Percentiles rank a stretch among this genome's conserved stretches.
Evolutionary conservation across 1,284 basidiomycete species (phyloP).

Genomic region (Leucoagaricus sp.): DNA sequence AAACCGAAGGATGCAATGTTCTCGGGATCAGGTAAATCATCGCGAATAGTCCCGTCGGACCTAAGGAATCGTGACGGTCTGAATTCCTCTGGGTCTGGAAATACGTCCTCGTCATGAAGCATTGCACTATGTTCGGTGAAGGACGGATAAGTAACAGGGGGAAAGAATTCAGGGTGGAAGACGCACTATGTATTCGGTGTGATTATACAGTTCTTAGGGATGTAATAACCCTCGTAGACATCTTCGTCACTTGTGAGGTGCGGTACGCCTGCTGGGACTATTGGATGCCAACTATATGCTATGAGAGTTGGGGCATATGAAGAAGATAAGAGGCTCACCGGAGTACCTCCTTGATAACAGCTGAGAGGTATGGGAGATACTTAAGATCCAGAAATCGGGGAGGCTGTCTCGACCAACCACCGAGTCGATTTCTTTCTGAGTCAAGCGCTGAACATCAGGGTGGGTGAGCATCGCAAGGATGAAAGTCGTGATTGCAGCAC

Average conservation of each 20-base stretch:
- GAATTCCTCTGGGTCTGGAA: not conserved
- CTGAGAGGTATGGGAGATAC: constrained; percentile 17
- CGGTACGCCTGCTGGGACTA: not conserved
- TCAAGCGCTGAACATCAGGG: constrained; percentile 16
- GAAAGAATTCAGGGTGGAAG: not conserved
- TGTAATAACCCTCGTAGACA: constrained; percentile 12
- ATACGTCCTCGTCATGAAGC: not conserved
- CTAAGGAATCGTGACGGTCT: not conserved
- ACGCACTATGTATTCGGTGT: constrained; percentile 10
- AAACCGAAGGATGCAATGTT: not conserved
- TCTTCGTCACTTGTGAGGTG: not conserved
- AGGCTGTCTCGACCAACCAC: constrained; percentile 15
- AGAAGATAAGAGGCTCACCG: not conserved
- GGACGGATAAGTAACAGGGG: too few relatives aligned
- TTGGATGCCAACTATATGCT: not conserved
- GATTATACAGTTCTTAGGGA: constrained; percentile 7
- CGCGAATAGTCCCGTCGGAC: not conserved
- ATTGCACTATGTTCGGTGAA: not conserved
- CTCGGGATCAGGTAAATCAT: not conserved
- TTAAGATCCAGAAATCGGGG: constrained; percentile 15
- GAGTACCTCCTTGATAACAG: constrained; percentile 18
- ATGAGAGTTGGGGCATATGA: not conserved
- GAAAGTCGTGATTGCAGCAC: constrained; percentile 8
- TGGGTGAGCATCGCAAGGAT: too few relatives aligned
- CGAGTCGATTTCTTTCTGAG: constrained; percentile 17